A percentile compares a stretch with the other conserved stretches of the same genome.
phyloP scores from a whole-genome alignment of 208 protist genomes.

The Acanthamoeba castellanii region DNA sequence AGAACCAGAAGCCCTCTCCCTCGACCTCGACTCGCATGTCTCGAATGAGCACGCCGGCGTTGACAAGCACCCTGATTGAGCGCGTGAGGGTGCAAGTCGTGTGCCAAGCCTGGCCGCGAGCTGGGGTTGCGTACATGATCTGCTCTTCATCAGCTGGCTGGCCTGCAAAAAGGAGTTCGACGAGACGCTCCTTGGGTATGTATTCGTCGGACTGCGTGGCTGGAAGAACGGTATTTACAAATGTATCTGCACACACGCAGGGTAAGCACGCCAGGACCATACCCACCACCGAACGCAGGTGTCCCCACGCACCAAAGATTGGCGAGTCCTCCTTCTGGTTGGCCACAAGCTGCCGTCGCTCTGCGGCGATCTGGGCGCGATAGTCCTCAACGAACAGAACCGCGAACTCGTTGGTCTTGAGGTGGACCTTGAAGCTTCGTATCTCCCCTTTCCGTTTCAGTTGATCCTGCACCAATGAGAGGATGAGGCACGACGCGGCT shows the following conservation, averaged over 20 bases:
- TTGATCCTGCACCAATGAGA: neutral
- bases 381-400: constrained; percentile 46
- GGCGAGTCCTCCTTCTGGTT: neutral
- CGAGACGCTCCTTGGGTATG: constrained; percentile 47
- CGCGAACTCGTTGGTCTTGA: constrained; percentile 55
- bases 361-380: neutral
- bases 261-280: neutral
- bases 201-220: constrained; percentile 20
- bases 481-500: neutral
- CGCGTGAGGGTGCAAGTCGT: neutral
- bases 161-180: constrained; percentile 38
- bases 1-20: constrained; percentile 60
- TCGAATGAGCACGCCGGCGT: constrained; percentile 37
- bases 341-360: neutral
- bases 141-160: constrained; percentile 1
- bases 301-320: neutral
- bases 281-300: neutral
- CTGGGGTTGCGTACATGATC: constrained; percentile 7
- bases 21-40: constrained; percentile 18
- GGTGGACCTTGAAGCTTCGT: constrained; percentile 16
- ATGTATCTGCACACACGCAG: neutral
- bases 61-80: constrained; percentile 32
- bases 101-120: neutral
- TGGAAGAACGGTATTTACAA: constrained; percentile 41
- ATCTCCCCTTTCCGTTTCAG: constrained; percentile 36